Evolutionary conservation across 169 alveolate species (phyloP), one percentile per base, ranked within the genome.

Genomic region (Plasmodium gonderi): DNA sequence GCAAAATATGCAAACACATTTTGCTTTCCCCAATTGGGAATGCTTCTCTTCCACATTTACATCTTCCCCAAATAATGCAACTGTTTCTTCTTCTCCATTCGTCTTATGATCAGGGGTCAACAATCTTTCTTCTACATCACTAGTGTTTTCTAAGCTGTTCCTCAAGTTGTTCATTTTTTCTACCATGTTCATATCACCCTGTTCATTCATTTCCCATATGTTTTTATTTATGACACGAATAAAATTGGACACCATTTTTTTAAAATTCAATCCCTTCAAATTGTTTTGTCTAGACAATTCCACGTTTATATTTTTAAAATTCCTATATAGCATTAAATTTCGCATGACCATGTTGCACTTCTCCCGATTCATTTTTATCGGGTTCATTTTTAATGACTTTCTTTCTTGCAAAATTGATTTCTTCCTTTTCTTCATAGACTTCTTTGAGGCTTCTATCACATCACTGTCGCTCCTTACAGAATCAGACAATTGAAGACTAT

Each of bases 201-300:
- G 26, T 47, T 47, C 68, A 0, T 14, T 69, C 54, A 67, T 82
- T n/a, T 4, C 20, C 68, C 65, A 29, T 23, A 87, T n/a, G 17
- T 87, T 87, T 47, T 75, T 77, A 44, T 87, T 87, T 26, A 87
- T 38, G 6, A 76, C 33, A 14, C 80, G 51, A 20, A 87, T 87
- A 7, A 87, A 87, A 38, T 38, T 29, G 6, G 45, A 60, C 1
- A 87, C 69, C 72, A 87, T 60, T 26, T 87, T 68, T 64, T 44
- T 74, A 45, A 87, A 76, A 2, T 44, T 74, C 8, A 76, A 42
- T 2, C 93, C 93, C 26, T 87, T 87, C 20, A 51, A 36, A 45
- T 76, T 77, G n/a, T 87, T 76, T 29, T 87, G 93, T 87, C 90
- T 5, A 31, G 93, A 76, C 20, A 87, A 29, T 76, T 87, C 93